A percentile compares a stretch with the other conserved stretches of the same genome.
These are phyloP conservation scores for Butyriboletus loyo DNA, from an alignment of 768 basidiomycete genomes.

Conservation along the genomic window DNA sequence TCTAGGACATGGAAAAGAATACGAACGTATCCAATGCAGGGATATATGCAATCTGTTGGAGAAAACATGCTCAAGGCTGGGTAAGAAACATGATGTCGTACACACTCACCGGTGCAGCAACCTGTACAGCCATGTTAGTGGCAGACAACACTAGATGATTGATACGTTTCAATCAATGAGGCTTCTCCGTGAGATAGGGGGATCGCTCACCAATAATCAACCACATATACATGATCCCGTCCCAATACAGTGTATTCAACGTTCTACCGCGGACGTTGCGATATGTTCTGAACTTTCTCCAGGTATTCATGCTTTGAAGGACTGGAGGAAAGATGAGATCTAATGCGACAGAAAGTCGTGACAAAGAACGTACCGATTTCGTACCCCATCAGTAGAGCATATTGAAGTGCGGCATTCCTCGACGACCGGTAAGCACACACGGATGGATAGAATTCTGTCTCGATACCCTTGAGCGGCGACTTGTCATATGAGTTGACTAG, in stretches of 20 bases:
- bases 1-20: background rate
- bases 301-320: conserved; percentile 24
- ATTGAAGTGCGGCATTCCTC: conserved; percentile 12
- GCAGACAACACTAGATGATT: conserved; percentile 14
- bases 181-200: background rate
- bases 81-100: background rate
- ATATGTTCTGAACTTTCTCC: conserved; percentile 24
- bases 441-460: conserved; percentile 21
- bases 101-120: conserved; percentile 20
- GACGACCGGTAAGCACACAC: conserved; percentile 14
- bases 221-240: conserved; percentile 27
- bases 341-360: background rate
- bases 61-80: background rate
- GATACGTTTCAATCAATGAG: background rate
- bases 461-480: background rate
- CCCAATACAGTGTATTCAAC: conserved; percentile 26
- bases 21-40: conserved; percentile 24
- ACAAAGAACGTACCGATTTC: conserved; percentile 19
- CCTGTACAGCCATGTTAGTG: conserved; percentile 13
- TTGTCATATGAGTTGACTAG: background rate
- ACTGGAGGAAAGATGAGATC: conserved; percentile 9
- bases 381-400: conserved; percentile 16
- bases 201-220: conserved; percentile 17
- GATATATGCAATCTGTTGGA: conserved; percentile 12
- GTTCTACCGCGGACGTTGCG: conserved; percentile 14